Conservation (phyloP, 176 grass and related monocot species). For the Bolboschoenus planiculmis region DNA sequence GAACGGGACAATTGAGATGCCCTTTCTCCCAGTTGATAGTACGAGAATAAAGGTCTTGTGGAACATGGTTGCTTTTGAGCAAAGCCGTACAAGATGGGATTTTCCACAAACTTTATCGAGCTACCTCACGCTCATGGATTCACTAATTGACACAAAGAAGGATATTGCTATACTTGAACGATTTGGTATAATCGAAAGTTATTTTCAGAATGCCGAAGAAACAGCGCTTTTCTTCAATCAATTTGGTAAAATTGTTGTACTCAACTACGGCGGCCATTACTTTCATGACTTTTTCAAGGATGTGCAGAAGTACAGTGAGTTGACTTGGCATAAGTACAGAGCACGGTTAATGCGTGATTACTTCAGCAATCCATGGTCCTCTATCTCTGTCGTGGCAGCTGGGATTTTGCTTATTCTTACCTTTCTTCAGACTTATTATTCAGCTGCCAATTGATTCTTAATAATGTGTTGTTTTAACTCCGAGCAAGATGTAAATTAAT, state of each 20-base stretch:
- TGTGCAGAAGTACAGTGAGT: neutral
- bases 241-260: neutral
- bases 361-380: conserved; percentile 36
- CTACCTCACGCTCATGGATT: conserved; percentile 33
- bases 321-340: neutral
- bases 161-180: conserved; percentile 25
- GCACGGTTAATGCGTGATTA: conserved; percentile 23
- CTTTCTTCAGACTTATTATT: conserved; percentile 5
- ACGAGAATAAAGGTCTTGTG: neutral
- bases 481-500: neutral
- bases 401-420: neutral
- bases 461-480: neutral
- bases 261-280: neutral
- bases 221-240: neutral
- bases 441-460: neutral
- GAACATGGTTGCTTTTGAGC: conserved; percentile 30
- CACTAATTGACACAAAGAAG: conserved; percentile 8
- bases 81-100: neutral
- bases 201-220: neutral
- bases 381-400: conserved; percentile 10
- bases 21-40: neutral
- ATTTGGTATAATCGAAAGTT: neutral
- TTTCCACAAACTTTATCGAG: neutral
- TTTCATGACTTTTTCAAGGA: neutral
- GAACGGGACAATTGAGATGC: conserved; percentile 26